Evolutionary conservation across 2,329 filamentous ascomycete species (phyloP), one percentile per base, ranked within the genome.

Genomic region (Beauveria pseudobassiana): DNA sequence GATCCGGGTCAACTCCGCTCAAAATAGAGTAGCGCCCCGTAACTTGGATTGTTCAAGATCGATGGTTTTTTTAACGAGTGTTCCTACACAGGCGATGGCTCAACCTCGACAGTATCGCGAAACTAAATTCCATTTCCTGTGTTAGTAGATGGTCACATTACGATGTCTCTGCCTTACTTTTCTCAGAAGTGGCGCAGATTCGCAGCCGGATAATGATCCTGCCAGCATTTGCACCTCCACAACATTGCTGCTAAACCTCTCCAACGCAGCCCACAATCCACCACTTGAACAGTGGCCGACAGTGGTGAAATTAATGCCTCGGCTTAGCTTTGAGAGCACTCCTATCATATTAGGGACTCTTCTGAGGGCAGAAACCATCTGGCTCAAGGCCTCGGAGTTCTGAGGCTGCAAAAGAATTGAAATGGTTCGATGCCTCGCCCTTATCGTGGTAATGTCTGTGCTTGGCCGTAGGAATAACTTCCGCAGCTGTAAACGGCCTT

Each of bases 401-500:
- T 90, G 87, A 0, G 87, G 81, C 5, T 81, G 80, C 1, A 90
- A 73, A 30, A 98, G 82, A 1, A 86, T 77, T 5, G 80, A 76
- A 57, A 96, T 87, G 1, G 88, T 86, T 24, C 81, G 77, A 61
- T 96, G 87, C 28, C 93, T 85, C 69, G 89, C 83, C 3, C 80
- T 77, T 65, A 99, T 95, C 5, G 87, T 68, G 1, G 79, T 73
- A 0, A 90, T 70, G 63, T 95, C 82, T 28, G 87, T 78, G 34
- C 86, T 90, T 24, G 95, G 95, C 0, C 89, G 86, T 8, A 97
- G 76, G 66, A 99, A 95, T 57, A 89, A 82, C 67, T 90, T 87
- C n/a, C 90, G 87, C 5, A 99, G 79, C 49, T 83, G 81, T 28
- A 77, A 70, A 67, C 86, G 91, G 0, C 95, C 95, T 71, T 97